These are phyloP conservation scores for Trametes cingulata DNA, from an alignment of 768 basidiomycete genomes.

Conservation along the genomic window DNA sequence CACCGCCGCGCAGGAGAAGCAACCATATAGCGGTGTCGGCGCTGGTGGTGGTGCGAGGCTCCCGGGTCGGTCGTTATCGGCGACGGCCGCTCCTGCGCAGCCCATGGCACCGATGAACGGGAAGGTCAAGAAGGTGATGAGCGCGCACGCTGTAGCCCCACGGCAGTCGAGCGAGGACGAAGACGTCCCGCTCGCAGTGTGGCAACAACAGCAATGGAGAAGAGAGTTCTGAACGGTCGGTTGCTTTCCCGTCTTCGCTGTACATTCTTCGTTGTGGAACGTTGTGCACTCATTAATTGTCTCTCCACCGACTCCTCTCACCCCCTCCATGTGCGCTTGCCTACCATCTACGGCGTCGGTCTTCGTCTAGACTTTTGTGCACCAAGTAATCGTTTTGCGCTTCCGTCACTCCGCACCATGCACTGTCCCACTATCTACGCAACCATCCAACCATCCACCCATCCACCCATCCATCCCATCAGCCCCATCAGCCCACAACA, in stretches of 20 bases:
- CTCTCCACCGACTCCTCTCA: not conserved
- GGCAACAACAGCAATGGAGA: constrained; percentile 69
- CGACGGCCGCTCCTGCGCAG: constrained; percentile 54
- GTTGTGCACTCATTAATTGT: not conserved
- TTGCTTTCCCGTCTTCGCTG: not conserved
- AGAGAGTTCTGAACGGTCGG: constrained; percentile 29
- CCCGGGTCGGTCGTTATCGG: constrained; percentile 72
- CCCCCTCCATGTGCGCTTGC: not conserved
- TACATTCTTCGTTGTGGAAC: not conserved
- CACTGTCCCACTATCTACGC: constrained; percentile 3
- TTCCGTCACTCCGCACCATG: not conserved
- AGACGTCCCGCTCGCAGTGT: constrained; percentile 77
- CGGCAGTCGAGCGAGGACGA: constrained; percentile 66
- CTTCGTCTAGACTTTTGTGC: constrained; percentile 10
- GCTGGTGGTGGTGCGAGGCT: constrained; percentile 34
- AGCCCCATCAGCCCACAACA: not conserved
- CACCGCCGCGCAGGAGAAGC: constrained; percentile 34
- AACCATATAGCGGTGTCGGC: constrained; percentile 18
- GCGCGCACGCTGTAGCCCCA: constrained; percentile 58
- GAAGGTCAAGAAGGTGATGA: constrained; percentile 60
- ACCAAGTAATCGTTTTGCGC: not conserved
- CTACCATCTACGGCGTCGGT: not conserved
- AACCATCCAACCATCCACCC: not conserved
- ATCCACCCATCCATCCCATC: not conserved
- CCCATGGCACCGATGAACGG: constrained; percentile 46